Evolutionary conservation across 2,329 filamentous ascomycete species (phyloP).

Genomic region (Aspergillus sp.): DNA sequence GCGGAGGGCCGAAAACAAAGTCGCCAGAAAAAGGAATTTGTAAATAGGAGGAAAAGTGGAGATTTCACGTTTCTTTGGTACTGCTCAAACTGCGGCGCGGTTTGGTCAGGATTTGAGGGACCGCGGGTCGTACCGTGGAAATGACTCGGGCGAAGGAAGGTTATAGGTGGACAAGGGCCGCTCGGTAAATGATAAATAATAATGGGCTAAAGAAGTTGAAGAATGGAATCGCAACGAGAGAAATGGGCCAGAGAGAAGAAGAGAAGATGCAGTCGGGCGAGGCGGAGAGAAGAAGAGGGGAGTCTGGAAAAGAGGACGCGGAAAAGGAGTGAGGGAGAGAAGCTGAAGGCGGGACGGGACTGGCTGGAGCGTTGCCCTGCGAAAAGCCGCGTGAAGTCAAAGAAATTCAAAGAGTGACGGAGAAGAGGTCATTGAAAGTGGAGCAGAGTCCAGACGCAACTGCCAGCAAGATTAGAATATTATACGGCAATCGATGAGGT

Average conservation of each 20-base stretch:
- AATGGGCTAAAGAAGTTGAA: conserved; percentile 8
- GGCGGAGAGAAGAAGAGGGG: conserved; percentile 8
- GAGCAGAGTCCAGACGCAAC: background rate
- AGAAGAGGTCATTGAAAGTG: conserved; percentile 13
- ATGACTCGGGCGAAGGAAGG: conserved; percentile 16
- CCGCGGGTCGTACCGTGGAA: conserved; percentile 28
- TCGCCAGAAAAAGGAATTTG: conserved; percentile 39
- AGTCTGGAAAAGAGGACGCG: conserved; percentile 4
- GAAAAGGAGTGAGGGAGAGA: conserved; percentile 11
- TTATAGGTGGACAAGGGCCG: conserved; percentile 11
- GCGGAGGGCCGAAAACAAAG: conserved; percentile 19
- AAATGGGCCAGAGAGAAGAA: background rate
- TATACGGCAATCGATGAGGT: background rate
- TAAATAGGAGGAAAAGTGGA: conserved; percentile 37
- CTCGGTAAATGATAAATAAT: conserved; percentile 1
- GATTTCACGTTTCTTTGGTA: conserved; percentile 12
- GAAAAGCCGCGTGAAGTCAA: conserved; percentile 2
- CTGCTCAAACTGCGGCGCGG: conserved; percentile 19
- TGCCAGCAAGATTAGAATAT: conserved; percentile 1
- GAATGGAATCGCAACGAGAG: conserved; percentile 9
- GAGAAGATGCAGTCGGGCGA: background rate
- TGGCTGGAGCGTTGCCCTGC: conserved; percentile 5
- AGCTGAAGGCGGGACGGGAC: conserved; percentile 7
- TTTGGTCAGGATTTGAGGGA: conserved; percentile 21
- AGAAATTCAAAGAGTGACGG: conserved; percentile 18